phyloP scores from a whole-genome alignment of 2,329 filamentous ascomycete species.

The Penicillium hesseltinei region DNA sequence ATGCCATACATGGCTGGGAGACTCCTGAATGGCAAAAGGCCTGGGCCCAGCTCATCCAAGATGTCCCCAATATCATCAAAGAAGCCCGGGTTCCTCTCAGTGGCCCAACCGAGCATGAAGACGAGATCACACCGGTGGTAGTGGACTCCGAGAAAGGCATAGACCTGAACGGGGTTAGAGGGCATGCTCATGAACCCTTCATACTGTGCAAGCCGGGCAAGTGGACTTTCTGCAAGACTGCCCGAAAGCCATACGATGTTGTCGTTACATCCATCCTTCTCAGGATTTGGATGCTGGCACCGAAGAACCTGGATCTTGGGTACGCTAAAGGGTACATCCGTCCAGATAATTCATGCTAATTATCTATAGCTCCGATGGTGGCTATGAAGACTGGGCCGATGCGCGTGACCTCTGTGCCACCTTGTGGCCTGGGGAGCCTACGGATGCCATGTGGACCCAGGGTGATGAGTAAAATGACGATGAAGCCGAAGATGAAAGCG shows the following conservation, averaged over 20 bases:
- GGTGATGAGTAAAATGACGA: not conserved
- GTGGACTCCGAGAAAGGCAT: constrained; percentile 8
- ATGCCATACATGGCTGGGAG: constrained; percentile 8
- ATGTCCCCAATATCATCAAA: constrained; percentile 12
- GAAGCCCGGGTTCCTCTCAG: not conserved
- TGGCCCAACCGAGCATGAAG: not conserved
- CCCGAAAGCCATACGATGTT: constrained; percentile 16
- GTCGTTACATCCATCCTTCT: constrained; percentile 21
- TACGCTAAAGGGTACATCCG: not conserved
- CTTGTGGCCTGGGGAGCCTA: constrained; percentile 5
- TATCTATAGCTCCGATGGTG: constrained; percentile 9
- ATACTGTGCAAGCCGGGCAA: not conserved
- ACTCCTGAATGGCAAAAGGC: constrained; percentile 14
- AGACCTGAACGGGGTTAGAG: constrained; percentile 9
- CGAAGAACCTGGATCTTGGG: not conserved
- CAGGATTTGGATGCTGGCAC: constrained; percentile 18
- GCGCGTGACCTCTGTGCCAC: constrained; percentile 1
- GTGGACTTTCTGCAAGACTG: constrained; percentile 16
- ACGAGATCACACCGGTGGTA: not conserved
- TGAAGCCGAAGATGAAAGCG: not conserved
- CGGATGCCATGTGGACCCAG: not conserved
- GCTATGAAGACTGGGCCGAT: constrained; percentile 2
- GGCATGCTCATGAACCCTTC: constrained; percentile 9
- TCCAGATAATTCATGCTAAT: not conserved
- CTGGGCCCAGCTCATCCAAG: constrained; percentile 17